Percentiles rank a stretch among this genome's conserved stretches.
Conservation (phyloP, 2,329 filamentous ascomycete species). For the Dendrostoma leiphaemia region DNA sequence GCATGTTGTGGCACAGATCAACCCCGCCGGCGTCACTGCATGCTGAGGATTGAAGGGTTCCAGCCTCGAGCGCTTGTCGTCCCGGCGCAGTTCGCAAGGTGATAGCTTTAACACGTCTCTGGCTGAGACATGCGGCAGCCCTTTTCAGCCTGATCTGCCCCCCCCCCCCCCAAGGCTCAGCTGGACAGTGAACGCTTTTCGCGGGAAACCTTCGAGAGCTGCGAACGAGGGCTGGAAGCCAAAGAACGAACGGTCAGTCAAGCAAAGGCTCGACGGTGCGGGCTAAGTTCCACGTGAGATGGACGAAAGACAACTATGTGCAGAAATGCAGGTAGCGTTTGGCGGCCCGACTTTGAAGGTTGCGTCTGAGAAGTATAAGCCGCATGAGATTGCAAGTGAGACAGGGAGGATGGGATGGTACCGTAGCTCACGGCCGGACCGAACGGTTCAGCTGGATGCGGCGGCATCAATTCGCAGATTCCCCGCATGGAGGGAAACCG, state of each 20-base stretch:
- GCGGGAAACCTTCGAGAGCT: no score
- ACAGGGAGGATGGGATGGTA: no score
- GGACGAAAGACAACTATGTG: no score
- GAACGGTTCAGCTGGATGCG: neutral
- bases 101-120: neutral
- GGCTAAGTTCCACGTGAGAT: no score
- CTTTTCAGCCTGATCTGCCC: neutral
- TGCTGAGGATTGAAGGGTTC: neutral
- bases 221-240: neutral
- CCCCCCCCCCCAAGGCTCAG: neutral
- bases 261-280: neutral
- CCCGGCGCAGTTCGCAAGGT: neutral
- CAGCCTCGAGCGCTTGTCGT: neutral
- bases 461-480: constrained; percentile 1
- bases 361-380: no score
- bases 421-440: neutral
- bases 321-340: no score
- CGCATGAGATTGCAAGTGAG: no score
- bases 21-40: neutral
- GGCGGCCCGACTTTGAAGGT: no score
- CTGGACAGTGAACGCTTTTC: no score
- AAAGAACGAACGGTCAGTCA: neutral
- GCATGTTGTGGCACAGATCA: neutral
- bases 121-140: neutral
- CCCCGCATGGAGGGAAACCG: neutral